These are phyloP conservation scores for Picea glauca DNA, from an alignment of 75 land plant genomes.

Conservation along the genomic window DNA sequence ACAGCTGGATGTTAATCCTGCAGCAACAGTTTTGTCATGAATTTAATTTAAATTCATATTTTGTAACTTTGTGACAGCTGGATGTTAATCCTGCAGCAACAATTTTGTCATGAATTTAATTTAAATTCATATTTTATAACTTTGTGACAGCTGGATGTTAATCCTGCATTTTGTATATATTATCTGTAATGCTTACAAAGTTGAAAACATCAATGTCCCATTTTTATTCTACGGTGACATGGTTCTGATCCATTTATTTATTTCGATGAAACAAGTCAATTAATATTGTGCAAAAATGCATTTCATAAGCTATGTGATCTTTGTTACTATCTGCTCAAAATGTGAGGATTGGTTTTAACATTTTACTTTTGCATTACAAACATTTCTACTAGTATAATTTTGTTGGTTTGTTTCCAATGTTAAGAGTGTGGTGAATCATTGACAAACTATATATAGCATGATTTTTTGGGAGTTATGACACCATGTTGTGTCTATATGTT, in stretches of 20 bases:
- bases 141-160: neutral
- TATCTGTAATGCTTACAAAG: neutral
- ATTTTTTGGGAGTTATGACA: too few relatives aligned
- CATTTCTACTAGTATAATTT: too few relatives aligned
- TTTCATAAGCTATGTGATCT: neutral
- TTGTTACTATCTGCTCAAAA: neutral
- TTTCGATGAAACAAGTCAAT: neutral
- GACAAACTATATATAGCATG: too few relatives aligned
- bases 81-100: constrained; percentile 3
- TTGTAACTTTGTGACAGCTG: neutral
- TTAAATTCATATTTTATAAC: neutral
- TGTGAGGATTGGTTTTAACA: neutral
- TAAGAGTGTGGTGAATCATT: too few relatives aligned
- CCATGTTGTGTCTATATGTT: too few relatives aligned
- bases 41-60: neutral
- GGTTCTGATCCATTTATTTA: neutral
- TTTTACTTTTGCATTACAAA: too few relatives aligned
- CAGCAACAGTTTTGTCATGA: neutral
- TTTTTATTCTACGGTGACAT: neutral
- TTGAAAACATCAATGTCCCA: neutral
- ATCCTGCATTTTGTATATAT: neutral
- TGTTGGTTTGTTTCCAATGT: too few relatives aligned
- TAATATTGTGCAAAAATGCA: neutral
- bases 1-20: neutral
- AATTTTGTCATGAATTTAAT: neutral